Percentiles rank a stretch among this genome's conserved stretches.
Evolutionary conservation across 1,139 yeast genomes (phyloP).

Genomic region (Yamadazyma diddensiae): DNA sequence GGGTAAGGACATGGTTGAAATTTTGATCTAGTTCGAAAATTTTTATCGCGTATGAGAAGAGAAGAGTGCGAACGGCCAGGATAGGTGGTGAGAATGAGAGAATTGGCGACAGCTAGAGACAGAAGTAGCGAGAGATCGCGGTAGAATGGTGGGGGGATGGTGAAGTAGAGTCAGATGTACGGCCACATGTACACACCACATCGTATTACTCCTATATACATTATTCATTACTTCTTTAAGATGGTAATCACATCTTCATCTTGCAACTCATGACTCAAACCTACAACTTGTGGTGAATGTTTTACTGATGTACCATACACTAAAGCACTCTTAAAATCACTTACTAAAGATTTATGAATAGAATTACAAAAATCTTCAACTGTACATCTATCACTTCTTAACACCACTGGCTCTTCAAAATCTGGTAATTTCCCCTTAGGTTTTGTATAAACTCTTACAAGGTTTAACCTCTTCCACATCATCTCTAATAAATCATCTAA

Average conservation of each 20-base stretch:
- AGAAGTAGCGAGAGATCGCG: too few relatives aligned
- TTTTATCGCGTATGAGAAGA: background rate
- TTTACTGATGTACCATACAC: conserved; percentile 92
- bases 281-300: conserved; percentile 98
- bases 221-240: conserved; percentile 61
- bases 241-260: conserved; percentile 98
- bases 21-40: conserved; percentile 1
- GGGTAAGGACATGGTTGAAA: conserved; percentile 53
- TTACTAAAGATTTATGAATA: conserved; percentile 90
- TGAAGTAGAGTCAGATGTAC: too few relatives aligned
- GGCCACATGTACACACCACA: too few relatives aligned
- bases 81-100: background rate
- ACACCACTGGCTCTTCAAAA: conserved; percentile 89
- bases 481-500: conserved; percentile 87
- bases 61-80: background rate
- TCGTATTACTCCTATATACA: too few relatives aligned
- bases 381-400: conserved; percentile 75
- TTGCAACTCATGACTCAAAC: conserved; percentile 73
- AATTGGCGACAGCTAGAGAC: too few relatives aligned
- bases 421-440: conserved; percentile 96
- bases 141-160: too few relatives aligned
- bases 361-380: conserved; percentile 97
- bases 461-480: conserved; percentile 90
- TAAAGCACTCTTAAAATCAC: conserved; percentile 87
- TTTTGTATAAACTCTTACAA: conserved; percentile 94